Evolutionary conservation across 1,284 basidiomycete genomes (phyloP).

Genomic region (Lignosus rhinocerotis): DNA sequence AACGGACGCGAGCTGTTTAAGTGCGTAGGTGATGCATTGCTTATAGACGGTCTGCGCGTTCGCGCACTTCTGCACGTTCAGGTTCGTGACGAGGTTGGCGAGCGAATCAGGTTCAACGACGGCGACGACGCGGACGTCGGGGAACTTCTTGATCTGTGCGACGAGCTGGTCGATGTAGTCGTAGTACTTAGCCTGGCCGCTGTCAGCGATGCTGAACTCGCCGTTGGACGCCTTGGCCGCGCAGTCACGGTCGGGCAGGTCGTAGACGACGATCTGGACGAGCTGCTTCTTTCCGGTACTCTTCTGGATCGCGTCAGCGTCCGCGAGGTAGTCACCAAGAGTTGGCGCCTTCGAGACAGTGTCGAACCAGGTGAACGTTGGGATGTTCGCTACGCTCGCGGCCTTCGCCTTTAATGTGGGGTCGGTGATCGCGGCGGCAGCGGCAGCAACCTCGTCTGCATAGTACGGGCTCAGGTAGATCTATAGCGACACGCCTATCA

Average conservation of each 20-base stretch:
- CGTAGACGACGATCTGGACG: constrained; percentile 65
- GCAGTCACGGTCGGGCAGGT: constrained; percentile 63
- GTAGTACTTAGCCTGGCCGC: constrained; percentile 56
- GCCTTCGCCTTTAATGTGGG: constrained; percentile 50
- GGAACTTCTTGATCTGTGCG: constrained; percentile 55
- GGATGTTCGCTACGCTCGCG: constrained; percentile 50
- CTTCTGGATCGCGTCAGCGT: constrained; percentile 45
- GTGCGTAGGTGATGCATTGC: constrained; percentile 54
- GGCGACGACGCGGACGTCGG: constrained; percentile 60
- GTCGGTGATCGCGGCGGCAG: constrained; percentile 51
- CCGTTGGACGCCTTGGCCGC: constrained; percentile 65
- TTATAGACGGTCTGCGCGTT: constrained; percentile 54
- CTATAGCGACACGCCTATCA: constrained; percentile 26
- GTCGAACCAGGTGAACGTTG: constrained; percentile 65
- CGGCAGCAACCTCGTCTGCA: constrained; percentile 49
- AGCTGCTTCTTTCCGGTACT: constrained; percentile 50
- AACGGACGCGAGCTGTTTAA: constrained; percentile 54
- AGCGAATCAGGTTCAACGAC: constrained; percentile 68
- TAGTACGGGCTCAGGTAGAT: constrained; percentile 55
- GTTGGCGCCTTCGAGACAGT: constrained; percentile 49
- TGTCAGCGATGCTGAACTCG: constrained; percentile 59
- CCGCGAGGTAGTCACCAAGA: constrained; percentile 56
- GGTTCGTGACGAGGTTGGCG: constrained; percentile 63
- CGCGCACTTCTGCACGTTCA: constrained; percentile 56
- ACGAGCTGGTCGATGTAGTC: constrained; percentile 64